Conservation (phyloP, 805 yeast genomes). For the Teunomyces lycoperdinae region DNA sequence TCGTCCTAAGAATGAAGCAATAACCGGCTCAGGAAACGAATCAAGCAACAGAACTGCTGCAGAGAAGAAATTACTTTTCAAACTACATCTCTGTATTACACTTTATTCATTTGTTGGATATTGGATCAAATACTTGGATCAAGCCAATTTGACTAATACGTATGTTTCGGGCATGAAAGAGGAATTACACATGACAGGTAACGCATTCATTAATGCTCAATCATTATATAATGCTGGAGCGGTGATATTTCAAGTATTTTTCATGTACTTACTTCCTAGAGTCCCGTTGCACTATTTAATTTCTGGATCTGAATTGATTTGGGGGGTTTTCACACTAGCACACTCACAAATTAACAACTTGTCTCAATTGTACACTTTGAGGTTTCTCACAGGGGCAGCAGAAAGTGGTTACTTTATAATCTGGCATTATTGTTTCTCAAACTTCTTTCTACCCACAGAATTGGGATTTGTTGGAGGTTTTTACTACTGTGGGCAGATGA, state of each 20-base stretch:
- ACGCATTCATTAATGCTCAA: conserved; percentile 21
- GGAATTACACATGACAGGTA: conserved; percentile 17
- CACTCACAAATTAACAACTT: conserved; percentile 13
- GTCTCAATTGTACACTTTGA: conserved; percentile 16
- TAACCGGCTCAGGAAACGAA: conserved; percentile 13
- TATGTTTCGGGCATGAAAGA: conserved; percentile 20
- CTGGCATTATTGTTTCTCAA: conserved; percentile 34
- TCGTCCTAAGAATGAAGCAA: conserved; percentile 13
- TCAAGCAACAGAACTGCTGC: conserved; percentile 22
- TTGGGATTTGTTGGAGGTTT: conserved; percentile 19
- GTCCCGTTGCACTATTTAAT: conserved; percentile 20
- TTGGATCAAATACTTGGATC: conserved; percentile 25
- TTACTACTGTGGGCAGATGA: conserved; percentile 29
- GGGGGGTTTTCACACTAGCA: conserved; percentile 19
- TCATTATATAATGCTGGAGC: conserved; percentile 20
- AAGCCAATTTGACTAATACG: conserved; percentile 23
- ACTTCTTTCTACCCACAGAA: conserved; percentile 43
- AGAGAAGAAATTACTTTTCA: conserved; percentile 21
- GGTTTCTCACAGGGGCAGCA: conserved; percentile 19
- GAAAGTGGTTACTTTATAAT: conserved; percentile 12
- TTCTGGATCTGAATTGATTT: conserved; percentile 17
- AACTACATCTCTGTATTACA: conserved; percentile 22
- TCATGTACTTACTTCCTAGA: conserved; percentile 21
- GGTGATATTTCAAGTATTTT: conserved; percentile 20
- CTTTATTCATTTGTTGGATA: conserved; percentile 22